Conservation (phyloP, 2,329 filamentous ascomycete species). For the Chaetomium globosum region DNA sequence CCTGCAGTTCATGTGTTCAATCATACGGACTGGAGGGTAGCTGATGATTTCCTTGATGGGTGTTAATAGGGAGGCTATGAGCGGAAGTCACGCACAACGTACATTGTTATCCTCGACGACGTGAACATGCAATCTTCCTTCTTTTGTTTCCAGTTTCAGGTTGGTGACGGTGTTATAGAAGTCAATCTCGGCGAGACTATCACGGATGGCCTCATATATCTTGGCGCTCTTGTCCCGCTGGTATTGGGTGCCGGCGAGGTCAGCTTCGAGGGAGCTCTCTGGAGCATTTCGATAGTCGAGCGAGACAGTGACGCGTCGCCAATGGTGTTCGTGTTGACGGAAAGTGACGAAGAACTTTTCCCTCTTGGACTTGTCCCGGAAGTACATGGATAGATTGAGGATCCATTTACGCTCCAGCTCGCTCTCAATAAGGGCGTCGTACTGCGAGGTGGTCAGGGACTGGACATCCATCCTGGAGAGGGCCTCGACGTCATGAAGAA, state of each 20-base stretch:
- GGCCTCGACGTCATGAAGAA: conserved; percentile 35
- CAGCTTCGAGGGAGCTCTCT: conserved; percentile 79
- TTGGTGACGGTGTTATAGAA: conserved; percentile 97
- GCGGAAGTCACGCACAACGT: conserved; percentile 39
- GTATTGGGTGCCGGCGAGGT: conserved; percentile 74
- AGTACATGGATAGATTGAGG: conserved; percentile 93
- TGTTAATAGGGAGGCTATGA: conserved; percentile 10
- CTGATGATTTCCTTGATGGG: conserved; percentile 73
- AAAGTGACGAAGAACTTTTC: conserved; percentile 99
- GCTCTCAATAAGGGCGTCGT: conserved; percentile 69
- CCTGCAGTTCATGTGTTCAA: conserved; percentile 71
- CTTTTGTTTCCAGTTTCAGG: conserved; percentile 85
- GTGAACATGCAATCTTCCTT: conserved; percentile 88
- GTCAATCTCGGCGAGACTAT: conserved; percentile 88
- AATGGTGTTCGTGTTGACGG: conserved; percentile 74
- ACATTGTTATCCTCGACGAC: conserved; percentile 94
- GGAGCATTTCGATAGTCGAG: conserved; percentile 86
- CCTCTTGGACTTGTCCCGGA: conserved; percentile 84
- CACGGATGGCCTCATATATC: conserved; percentile 92
- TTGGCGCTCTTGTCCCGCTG: conserved; percentile 90
- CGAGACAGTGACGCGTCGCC: conserved; percentile 89
- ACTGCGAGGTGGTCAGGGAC: conserved; percentile 56
- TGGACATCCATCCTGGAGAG: conserved; percentile 47
- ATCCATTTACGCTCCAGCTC: conserved; percentile 93
- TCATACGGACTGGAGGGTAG: conserved; percentile 73